Percentiles rank a stretch among this genome's conserved stretches.
Conservation (phyloP, 192 early-diverging fungal species). For the Coemansia asiatica region DNA sequence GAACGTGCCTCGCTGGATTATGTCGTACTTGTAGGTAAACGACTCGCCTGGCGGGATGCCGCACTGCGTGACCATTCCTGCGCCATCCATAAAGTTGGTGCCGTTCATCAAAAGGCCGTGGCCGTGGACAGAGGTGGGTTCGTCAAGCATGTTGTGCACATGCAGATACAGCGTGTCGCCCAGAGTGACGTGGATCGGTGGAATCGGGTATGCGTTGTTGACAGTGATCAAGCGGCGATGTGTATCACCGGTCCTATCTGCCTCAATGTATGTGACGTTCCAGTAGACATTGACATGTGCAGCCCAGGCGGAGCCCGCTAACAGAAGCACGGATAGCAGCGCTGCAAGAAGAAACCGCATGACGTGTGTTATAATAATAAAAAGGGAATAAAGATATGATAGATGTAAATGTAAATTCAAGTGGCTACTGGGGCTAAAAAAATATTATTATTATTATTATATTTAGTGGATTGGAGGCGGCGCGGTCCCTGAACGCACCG, state of each 20-base stretch:
- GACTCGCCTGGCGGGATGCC: conserved; percentile 61
- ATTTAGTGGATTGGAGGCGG: no score
- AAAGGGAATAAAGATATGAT: no score
- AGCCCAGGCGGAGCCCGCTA: neutral
- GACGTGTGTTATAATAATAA: neutral
- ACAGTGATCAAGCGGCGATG: conserved; percentile 21
- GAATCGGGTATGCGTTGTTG: conserved; percentile 60
- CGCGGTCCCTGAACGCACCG: no score
- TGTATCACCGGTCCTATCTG: neutral
- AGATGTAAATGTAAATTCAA: no score
- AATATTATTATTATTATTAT: no score
- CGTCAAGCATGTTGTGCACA: conserved; percentile 54
- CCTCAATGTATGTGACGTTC: conserved; percentile 1
- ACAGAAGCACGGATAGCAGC: neutral
- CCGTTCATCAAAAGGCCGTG: conserved; percentile 79
- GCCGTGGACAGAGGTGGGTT: conserved; percentile 59
- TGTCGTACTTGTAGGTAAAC: conserved; percentile 66
- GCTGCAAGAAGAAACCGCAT: neutral
- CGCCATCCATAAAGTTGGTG: conserved; percentile 65
- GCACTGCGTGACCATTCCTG: conserved; percentile 67
- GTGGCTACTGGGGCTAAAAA: no score
- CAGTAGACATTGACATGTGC: conserved; percentile 1
- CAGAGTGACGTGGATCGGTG: conserved; percentile 13
- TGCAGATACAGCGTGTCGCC: conserved; percentile 31
- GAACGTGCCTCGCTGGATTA: conserved; percentile 70